Evolutionary conservation across 1,284 basidiomycete genomes (phyloP).

Genomic region (Ustilago nuda): DNA sequence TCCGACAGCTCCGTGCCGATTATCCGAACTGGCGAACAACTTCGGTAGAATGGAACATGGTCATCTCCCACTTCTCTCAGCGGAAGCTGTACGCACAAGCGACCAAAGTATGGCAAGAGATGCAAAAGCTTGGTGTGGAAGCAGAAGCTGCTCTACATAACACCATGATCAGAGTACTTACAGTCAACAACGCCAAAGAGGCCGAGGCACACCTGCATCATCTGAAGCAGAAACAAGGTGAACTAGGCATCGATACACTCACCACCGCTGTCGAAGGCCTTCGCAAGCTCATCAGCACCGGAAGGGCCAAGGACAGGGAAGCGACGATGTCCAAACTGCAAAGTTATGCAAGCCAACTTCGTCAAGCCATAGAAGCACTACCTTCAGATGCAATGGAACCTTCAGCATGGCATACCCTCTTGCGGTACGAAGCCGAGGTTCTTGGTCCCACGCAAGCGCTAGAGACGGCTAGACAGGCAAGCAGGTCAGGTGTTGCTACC

Average conservation of each 20-base stretch:
- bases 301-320: background rate
- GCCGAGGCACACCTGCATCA: conserved; percentile 14
- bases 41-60: conserved; percentile 44
- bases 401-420: conserved; percentile 30
- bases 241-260: conserved; percentile 20
- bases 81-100: conserved; percentile 16
- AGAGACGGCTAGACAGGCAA: conserved; percentile 17
- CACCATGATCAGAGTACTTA: conserved; percentile 26
- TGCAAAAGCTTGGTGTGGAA: conserved; percentile 11
- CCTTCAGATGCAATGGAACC: conserved; percentile 7
- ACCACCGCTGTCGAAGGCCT: conserved; percentile 24
- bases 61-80: conserved; percentile 25
- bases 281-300: conserved; percentile 1
- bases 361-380: conserved; percentile 1
- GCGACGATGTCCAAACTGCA: conserved; percentile 8
- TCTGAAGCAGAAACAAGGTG: background rate
- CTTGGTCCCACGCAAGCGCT: conserved; percentile 28
- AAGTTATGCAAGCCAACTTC: conserved; percentile 21
- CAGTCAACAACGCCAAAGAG: conserved; percentile 2
- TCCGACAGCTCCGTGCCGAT: conserved; percentile 20
- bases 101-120: conserved; percentile 22
- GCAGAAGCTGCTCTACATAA: conserved; percentile 12
- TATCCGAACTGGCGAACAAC: conserved; percentile 39
- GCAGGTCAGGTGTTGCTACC: conserved; percentile 2
- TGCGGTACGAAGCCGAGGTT: conserved; percentile 34